phyloP scores from a whole-genome alignment of 1,139 yeast species.

The Pichia sp. region DNA sequence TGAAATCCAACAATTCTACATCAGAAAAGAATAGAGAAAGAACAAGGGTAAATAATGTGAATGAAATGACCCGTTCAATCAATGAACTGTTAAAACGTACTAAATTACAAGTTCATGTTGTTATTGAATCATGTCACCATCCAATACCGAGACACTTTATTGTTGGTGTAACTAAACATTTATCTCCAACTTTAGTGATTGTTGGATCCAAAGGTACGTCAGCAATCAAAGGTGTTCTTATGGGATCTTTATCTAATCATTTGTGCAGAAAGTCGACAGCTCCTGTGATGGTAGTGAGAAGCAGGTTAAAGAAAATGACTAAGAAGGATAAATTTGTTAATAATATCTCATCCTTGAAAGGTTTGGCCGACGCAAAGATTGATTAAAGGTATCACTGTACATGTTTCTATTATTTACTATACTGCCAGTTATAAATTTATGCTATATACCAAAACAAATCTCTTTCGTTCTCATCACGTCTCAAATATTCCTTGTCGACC shows the following conservation, averaged over 20 bases:
- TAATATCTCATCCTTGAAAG: constrained; percentile 25
- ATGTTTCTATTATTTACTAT: not conserved
- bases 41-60: constrained; percentile 49
- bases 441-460: constrained; percentile 70
- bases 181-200: constrained; percentile 75
- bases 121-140: constrained; percentile 71
- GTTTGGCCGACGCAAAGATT: constrained; percentile 27
- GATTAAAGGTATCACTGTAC: constrained; percentile 7
- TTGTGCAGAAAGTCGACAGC: constrained; percentile 70
- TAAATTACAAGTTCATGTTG: constrained; percentile 69
- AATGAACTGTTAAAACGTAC: constrained; percentile 57
- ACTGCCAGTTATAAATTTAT: constrained; percentile 13
- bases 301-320: constrained; percentile 68
- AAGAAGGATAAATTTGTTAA: constrained; percentile 38
- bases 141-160: constrained; percentile 83
- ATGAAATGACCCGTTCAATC: constrained; percentile 51
- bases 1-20: constrained; percentile 25
- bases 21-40: constrained; percentile 28
- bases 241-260: constrained; percentile 71
- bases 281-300: constrained; percentile 88
- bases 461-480: constrained; percentile 58
- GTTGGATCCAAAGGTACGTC: constrained; percentile 76
- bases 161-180: constrained; percentile 72
- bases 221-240: constrained; percentile 66
- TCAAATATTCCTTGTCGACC: constrained; percentile 76